Evolutionary conservation across 768 basidiomycete genomes (phyloP).

Genomic region (Hypholoma sublateritium): DNA sequence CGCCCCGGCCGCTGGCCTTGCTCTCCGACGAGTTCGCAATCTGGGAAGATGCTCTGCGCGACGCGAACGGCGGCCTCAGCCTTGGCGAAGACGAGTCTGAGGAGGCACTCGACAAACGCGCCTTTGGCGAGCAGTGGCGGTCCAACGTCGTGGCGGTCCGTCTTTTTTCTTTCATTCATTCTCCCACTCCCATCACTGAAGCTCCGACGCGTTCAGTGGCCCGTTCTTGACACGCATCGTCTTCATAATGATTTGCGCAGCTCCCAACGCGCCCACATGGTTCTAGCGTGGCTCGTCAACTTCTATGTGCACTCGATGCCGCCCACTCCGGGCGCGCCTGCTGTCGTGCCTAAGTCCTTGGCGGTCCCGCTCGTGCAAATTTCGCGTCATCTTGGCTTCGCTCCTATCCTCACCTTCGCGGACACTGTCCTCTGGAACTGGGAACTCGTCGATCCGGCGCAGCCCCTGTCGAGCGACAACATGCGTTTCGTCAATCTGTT

Average conservation of each 20-base stretch:
- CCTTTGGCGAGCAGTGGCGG: slow-evolving; percentile 70
- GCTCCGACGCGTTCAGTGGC: slow-evolving; percentile 51
- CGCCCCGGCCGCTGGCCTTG: slow-evolving; percentile 56
- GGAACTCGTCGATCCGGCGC: slow-evolving; percentile 54
- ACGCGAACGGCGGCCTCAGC: slow-evolving; percentile 52
- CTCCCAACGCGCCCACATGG: slow-evolving; percentile 84
- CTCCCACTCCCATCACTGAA: slow-evolving; percentile 7
- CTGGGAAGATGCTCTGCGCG: slow-evolving; percentile 72
- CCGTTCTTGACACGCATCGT: slow-evolving; percentile 55
- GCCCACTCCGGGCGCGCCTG: slow-evolving; percentile 32
- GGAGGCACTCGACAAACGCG: slow-evolving; percentile 45
- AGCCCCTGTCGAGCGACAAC: slow-evolving; percentile 69
- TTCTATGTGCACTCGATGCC: slow-evolving; percentile 88
- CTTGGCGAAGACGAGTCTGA: slow-evolving; percentile 57
- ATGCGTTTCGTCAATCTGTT: slow-evolving; percentile 73
- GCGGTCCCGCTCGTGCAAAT: slow-evolving; percentile 76
- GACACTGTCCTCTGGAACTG: slow-evolving; percentile 97
- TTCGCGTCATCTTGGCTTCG: slow-evolving; percentile 77
- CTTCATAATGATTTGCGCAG: slow-evolving; percentile 56
- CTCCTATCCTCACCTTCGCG: slow-evolving; percentile 93
- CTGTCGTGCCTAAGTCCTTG: slow-evolving; percentile 72
- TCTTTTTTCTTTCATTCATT: slow-evolving; percentile 15
- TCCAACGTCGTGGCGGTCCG: slow-evolving; percentile 60
- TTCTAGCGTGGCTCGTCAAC: slow-evolving; percentile 86
- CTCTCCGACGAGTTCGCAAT: slow-evolving; percentile 52